phyloP scores from a whole-genome alignment of 1,139 yeast genomes.

The Hansenula anomala region DNA sequence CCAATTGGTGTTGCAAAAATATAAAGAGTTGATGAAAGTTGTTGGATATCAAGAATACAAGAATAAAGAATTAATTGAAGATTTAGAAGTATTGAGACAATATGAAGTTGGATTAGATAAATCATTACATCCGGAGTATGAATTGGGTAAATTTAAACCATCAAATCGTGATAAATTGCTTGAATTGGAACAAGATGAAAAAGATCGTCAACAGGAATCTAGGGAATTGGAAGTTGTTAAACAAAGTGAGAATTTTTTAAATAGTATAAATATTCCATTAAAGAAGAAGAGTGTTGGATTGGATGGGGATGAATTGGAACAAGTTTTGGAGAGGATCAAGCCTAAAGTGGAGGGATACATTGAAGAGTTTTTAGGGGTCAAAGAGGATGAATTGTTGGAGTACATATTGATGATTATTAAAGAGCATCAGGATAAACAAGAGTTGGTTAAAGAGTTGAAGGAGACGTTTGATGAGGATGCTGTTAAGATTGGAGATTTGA shows the following conservation, averaged over 20 bases:
- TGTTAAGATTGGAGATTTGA: constrained; percentile 34
- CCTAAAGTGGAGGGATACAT: constrained; percentile 36
- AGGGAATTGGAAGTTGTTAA: constrained; percentile 12
- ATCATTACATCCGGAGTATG: constrained; percentile 12
- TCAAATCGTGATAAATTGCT: constrained; percentile 14
- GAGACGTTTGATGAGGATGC: constrained; percentile 62
- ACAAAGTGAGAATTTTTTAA: constrained; percentile 23
- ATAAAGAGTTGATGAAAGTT: constrained; percentile 19
- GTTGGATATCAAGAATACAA: constrained; percentile 21
- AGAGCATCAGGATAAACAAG: constrained; percentile 28
- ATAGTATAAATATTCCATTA: constrained; percentile 16
- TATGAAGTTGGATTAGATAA: constrained; percentile 16
- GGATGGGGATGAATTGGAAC: constrained; percentile 13
- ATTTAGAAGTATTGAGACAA: constrained; percentile 19
- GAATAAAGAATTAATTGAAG: constrained; percentile 18
- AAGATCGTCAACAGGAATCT: constrained; percentile 23
- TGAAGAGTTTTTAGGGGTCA: constrained; percentile 48
- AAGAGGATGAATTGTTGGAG: constrained; percentile 44
- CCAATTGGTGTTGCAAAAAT: constrained; percentile 21
- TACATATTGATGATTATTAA: constrained; percentile 37
- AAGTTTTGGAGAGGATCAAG: constrained; percentile 21
- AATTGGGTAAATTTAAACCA: constrained; percentile 13
- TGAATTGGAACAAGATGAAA: constrained; percentile 18
- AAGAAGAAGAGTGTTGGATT: constrained; percentile 5
- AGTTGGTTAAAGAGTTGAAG: constrained; percentile 38